A percentile compares a stretch with the other conserved stretches of the same genome.
These are phyloP conservation scores for Phytopythium ostracodes DNA, from an alignment of 352 stramenopile genomes.

Conservation along the genomic window DNA sequence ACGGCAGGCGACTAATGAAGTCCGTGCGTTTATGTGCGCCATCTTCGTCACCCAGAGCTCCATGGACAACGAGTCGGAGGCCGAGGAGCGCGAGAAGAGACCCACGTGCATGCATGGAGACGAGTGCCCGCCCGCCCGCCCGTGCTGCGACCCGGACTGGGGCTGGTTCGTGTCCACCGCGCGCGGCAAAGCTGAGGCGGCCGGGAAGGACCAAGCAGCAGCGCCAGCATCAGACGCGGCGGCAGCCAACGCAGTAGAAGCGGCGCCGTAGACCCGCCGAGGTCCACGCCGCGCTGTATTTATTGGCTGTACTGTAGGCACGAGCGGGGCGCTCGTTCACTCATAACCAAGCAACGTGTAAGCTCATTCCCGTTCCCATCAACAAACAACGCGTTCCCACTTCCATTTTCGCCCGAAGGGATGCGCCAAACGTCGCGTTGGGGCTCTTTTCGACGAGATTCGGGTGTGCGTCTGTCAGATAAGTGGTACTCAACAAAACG, in stretches of 20 bases:
- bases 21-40: not conserved
- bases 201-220: not conserved
- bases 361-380: not conserved
- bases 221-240: not conserved
- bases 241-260: not conserved
- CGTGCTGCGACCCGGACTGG: slow-evolving; percentile 56
- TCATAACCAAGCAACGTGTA: not conserved
- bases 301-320: slow-evolving; percentile 1
- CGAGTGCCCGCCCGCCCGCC: slow-evolving; percentile 22
- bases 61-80: slow-evolving; percentile 13
- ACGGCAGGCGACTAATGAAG: not conserved
- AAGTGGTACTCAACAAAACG: not conserved
- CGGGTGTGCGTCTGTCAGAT: not conserved
- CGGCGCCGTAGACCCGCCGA: not conserved
- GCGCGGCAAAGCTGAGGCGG: not conserved
- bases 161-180: slow-evolving; percentile 52
- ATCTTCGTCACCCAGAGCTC: not conserved
- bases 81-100: slow-evolving; percentile 14
- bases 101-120: slow-evolving; percentile 28
- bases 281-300: slow-evolving; percentile 2
- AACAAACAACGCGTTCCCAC: not conserved
- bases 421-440: not conserved
- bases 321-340: not conserved
- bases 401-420: not conserved
- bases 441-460: not conserved